Base-by-base conservation (phyloP, 2,329 filamentous ascomycete species). In the Fusarium haematococcum region DNA sequence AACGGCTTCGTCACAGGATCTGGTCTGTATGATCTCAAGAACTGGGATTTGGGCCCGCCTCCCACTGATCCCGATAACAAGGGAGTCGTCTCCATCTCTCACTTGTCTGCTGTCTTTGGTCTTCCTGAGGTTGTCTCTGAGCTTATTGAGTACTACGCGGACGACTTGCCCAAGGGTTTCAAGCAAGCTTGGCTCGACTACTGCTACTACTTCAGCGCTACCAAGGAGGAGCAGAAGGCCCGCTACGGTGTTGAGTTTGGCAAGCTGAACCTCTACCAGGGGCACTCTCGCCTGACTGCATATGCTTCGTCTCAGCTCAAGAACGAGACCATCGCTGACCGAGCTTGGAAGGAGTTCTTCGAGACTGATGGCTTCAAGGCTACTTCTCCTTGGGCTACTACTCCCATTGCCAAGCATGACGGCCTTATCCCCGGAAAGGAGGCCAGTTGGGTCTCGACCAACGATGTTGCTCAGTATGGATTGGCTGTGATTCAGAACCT, bases 1-100 rank as follows among this genome's bases (percentile, higher is more conserved):
- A 88, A 90, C 70, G 90, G 90, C 1, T 91, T 91, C 72, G 86
- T 90, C 3, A 91, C 89, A 0, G 89, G 89, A 0, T 83, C 85
- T 11, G 89, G 85, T 0, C 81, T 88, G 0, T 90, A 90, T 79
- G 85, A 87, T 68, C 83, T 86, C 2, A 75, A 83, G 18, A 87
- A 85, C 2, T 87, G 89, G 25, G 84, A 83, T 0, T 83, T 91
- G 18, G 79, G 82, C 0, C 88, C 89, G 0, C 89, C 89, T 2
- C 86, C 87, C 0, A 83, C 84, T 0, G 89, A 91, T 69, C 85
- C 86, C 0, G 77, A 84, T 5, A 91, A 91, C 78, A 77, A 80
- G 2, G 89, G 89, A 7, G 78, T 83, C 18, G 84, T 91, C 5
- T 82, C 81, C 0, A 84, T 91, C 1, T 89, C 88, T 0, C 90